phyloP scores from a whole-genome alignment of 441 rosid genomes.

The Lagerstroemia fauriei region DNA sequence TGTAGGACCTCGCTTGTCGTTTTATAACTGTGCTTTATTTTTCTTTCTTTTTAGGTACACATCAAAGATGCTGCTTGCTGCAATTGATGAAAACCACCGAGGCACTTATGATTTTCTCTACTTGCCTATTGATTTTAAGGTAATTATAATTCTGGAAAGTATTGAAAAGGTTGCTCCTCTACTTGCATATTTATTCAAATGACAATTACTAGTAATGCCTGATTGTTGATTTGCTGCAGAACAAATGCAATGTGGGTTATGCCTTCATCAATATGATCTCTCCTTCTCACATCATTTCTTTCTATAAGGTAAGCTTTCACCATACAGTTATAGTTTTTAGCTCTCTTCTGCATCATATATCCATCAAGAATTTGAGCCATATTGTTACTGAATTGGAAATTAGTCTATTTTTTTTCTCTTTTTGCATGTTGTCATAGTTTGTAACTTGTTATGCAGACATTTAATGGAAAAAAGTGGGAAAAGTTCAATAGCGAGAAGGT shows the following conservation, averaged over 20 bases:
- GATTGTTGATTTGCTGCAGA: conserved; percentile 48
- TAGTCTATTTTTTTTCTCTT: neutral
- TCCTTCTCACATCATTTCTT: conserved; percentile 70
- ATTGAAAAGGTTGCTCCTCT: conserved; percentile 6
- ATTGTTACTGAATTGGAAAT: neutral
- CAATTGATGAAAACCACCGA: conserved; percentile 68
- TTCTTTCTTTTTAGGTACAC: conserved; percentile 60
- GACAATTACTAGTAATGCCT: conserved; percentile 19
- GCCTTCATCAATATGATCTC: conserved; percentile 84
- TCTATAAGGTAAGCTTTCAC: conserved; percentile 55
- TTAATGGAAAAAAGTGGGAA: conserved; percentile 80
- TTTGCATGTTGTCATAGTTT: neutral
- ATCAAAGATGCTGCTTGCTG: conserved; percentile 79
- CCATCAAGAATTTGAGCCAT: neutral
- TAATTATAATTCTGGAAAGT: conserved; percentile 31
- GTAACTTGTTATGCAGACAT: conserved; percentile 49
- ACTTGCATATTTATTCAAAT: neutral
- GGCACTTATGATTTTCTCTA: conserved; percentile 78
- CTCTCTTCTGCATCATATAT: neutral
- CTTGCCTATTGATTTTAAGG: conserved; percentile 79
- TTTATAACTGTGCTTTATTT: conserved; percentile 22
- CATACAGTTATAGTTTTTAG: neutral
- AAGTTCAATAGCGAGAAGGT: conserved; percentile 83
- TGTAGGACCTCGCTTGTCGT: neutral
- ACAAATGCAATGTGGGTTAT: conserved; percentile 84